Conservation (phyloP, 345 rosid species). For the Odontarrhena argentea region DNA sequence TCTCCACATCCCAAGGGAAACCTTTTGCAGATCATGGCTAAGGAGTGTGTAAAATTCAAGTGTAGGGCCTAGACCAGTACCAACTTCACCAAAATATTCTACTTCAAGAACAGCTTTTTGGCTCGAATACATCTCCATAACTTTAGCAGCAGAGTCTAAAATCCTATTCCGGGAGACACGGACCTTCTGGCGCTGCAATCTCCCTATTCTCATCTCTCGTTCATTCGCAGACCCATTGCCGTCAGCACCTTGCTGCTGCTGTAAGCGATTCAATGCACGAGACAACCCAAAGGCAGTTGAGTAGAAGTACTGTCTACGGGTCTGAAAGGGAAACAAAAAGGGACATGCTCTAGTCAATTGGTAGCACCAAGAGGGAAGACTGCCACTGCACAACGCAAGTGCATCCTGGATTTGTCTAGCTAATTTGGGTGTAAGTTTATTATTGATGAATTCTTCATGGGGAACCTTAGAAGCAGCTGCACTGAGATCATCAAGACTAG, state of each 20-base stretch:
- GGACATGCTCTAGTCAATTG: constrained; percentile 98
- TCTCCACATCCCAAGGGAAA: constrained; percentile 91
- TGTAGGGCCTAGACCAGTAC: constrained; percentile 98
- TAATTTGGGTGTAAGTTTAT: constrained; percentile 95
- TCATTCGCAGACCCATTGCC: constrained; percentile 82
- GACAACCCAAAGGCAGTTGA: constrained; percentile 99
- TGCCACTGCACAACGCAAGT: constrained; percentile 97
- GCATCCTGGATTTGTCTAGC: constrained; percentile 99
- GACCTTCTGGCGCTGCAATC: constrained; percentile 97
- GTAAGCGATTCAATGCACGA: constrained; percentile 93
- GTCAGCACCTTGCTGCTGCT: constrained; percentile 99
- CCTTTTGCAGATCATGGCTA: constrained; percentile 91
- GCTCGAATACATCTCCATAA: constrained; percentile 99
- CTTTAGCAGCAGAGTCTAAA: constrained; percentile 98
- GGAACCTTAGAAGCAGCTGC: constrained; percentile 60
- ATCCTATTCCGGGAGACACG: constrained; percentile 97
- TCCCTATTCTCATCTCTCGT: constrained; percentile 92
- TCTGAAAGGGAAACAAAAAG: constrained; percentile 96
- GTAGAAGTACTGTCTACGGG: constrained; percentile 90
- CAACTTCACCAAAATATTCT: constrained; percentile 99
- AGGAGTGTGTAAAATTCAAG: constrained; percentile 95
- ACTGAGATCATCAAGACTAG: constrained; percentile 58
- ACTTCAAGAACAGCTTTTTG: constrained; percentile 99
- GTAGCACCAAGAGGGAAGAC: constrained; percentile 97
- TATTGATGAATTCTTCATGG: constrained; percentile 76